A percentile compares a stretch with the other conserved stretches of the same genome.
phyloP scores from a whole-genome alignment of 2,329 filamentous ascomycete species.

The Coniochaeta pulveracea region DNA sequence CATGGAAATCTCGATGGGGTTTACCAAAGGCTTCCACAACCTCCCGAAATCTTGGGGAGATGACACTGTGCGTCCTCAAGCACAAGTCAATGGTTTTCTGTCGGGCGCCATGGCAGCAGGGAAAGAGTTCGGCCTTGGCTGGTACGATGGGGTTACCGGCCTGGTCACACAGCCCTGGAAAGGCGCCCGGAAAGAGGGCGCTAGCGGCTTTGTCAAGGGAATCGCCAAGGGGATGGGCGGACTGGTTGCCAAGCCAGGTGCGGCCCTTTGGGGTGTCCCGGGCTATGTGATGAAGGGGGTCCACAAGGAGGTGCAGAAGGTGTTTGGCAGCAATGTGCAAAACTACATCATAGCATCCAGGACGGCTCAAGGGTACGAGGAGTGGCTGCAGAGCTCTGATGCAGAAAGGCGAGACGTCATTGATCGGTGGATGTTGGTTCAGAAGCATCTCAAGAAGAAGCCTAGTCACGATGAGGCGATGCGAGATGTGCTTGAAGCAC shows the following conservation, averaged over 20 bases:
- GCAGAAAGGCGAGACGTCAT: slow-evolving; percentile 56
- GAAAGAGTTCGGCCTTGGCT: slow-evolving; percentile 61
- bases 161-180: slow-evolving; percentile 65
- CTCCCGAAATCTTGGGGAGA: slow-evolving; percentile 73
- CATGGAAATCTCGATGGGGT: slow-evolving; percentile 67
- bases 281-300: slow-evolving; percentile 3
- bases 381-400: slow-evolving; percentile 38
- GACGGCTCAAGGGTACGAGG: slow-evolving; percentile 24
- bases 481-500: slow-evolving; percentile 13
- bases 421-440: slow-evolving; percentile 38
- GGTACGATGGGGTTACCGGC: slow-evolving; percentile 71
- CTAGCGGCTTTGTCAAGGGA: slow-evolving; percentile 57
- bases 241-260: slow-evolving; percentile 55
- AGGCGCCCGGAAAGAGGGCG: slow-evolving; percentile 33
- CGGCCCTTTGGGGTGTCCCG: not conserved
- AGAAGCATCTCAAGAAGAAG: slow-evolving; percentile 11
- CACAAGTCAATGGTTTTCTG: slow-evolving; percentile 63
- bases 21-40: slow-evolving; percentile 76
- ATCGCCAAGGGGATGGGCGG: slow-evolving; percentile 75
- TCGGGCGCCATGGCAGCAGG: slow-evolving; percentile 65
- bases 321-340: not conserved
- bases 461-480: slow-evolving; percentile 10
- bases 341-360: slow-evolving; percentile 9
- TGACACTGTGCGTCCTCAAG: slow-evolving; percentile 59
- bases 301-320: slow-evolving; percentile 1